These are phyloP conservation scores for Colletotrichum lindemuthianum DNA, from an alignment of 2,329 filamentous ascomycete genomes.

Conservation along the genomic window DNA sequence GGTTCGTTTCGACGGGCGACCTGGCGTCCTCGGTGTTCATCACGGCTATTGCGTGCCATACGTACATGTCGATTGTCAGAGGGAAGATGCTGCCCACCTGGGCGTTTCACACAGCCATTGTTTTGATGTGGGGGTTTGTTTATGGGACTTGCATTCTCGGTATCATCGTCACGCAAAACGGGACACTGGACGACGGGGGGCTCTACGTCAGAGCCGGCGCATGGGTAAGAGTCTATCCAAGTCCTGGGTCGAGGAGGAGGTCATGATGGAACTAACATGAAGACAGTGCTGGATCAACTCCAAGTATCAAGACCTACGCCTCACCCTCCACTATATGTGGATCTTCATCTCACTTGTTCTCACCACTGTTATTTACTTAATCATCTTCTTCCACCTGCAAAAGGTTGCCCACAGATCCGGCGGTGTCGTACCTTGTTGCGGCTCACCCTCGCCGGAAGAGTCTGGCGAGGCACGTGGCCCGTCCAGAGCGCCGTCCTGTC, in stretches of 20 bases:
- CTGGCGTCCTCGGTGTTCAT: conserved; percentile 75
- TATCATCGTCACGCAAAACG: conserved; percentile 54
- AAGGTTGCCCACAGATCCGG: conserved; percentile 33
- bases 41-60: conserved; percentile 72
- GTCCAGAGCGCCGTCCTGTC: too few species aligned
- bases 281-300: conserved; percentile 71
- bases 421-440: conserved; percentile 9
- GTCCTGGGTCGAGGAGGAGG: background rate
- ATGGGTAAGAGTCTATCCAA: conserved; percentile 60
- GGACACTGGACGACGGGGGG: conserved; percentile 49
- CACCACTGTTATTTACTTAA: conserved; percentile 51
- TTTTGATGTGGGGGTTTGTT: conserved; percentile 66
- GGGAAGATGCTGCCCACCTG: conserved; percentile 61
- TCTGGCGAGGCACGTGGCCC: too few species aligned
- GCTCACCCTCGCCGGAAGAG: background rate
- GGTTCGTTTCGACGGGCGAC: conserved; percentile 74
- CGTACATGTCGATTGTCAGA: conserved; percentile 70
- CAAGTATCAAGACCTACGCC: conserved; percentile 62
- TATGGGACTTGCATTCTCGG: conserved; percentile 66
- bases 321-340: conserved; percentile 73
- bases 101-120: conserved; percentile 60
- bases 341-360: conserved; percentile 59
- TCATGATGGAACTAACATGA: conserved; percentile 19
- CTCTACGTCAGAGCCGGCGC: conserved; percentile 73
- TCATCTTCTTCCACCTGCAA: conserved; percentile 53